A percentile compares a stretch with the other conserved stretches of the same genome.
Conservation (phyloP, 2,329 filamentous ascomycete species). For the Diaporthe sp. region DNA sequence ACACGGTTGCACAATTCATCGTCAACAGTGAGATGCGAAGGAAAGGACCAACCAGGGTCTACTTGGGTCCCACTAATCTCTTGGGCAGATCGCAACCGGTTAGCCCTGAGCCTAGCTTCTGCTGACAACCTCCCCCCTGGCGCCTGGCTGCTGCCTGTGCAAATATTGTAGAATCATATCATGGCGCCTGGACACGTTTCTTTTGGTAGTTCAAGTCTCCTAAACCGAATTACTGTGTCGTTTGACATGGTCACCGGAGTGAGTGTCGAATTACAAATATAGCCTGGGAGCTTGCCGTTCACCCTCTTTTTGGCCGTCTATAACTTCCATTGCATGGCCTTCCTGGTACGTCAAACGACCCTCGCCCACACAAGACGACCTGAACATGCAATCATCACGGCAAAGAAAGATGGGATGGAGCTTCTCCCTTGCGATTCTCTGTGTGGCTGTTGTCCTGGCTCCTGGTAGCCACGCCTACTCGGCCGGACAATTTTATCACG, state of each 20-base stretch:
- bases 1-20: neutral
- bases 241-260: neutral
- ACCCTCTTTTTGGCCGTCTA: neutral
- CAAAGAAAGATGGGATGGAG: neutral
- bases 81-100: neutral
- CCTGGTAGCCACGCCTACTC: neutral
- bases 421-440: neutral
- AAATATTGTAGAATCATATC: neutral
- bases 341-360: neutral
- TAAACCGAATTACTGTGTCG: neutral
- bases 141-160: neutral
- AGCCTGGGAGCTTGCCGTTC: neutral
- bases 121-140: neutral
- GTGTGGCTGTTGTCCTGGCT: neutral
- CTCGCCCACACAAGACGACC: neutral
- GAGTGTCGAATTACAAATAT: neutral
- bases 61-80: neutral
- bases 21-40: neutral
- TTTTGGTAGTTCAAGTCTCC: neutral
- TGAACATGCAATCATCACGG: neutral
- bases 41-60: neutral
- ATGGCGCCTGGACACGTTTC: neutral
- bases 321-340: neutral
- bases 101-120: neutral
- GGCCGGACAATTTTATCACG: neutral